These are phyloP conservation scores for Alternaria infectoria DNA, from an alignment of 2,329 filamentous ascomycete genomes.

Conservation along the genomic window DNA sequence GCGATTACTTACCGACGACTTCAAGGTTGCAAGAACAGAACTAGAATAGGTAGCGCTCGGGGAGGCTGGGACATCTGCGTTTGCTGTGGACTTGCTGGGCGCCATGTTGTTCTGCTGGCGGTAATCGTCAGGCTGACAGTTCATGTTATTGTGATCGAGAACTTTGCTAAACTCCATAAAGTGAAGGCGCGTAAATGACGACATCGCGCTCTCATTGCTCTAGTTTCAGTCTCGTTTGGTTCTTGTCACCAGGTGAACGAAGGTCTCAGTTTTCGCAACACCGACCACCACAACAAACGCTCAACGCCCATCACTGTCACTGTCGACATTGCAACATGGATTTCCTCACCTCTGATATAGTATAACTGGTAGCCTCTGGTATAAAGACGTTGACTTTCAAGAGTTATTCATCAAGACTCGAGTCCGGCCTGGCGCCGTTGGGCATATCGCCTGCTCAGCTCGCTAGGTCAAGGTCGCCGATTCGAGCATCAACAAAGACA, in stretches of 20 bases:
- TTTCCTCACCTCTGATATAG: background rate
- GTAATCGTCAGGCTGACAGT: background rate
- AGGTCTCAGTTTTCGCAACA: background rate
- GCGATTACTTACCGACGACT: slow-evolving; percentile 2
- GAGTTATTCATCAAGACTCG: background rate
- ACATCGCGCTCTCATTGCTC: background rate
- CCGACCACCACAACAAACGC: slow-evolving; percentile 5
- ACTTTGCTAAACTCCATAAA: background rate
- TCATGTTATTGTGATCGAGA: background rate
- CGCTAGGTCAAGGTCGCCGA: background rate
- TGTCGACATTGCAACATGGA: background rate
- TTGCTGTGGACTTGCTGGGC: background rate
- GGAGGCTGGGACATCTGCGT: background rate
- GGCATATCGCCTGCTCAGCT: background rate
- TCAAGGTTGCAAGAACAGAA: background rate
- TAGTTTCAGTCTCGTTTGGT: background rate
- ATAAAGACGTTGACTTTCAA: background rate
- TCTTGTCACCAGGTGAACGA: slow-evolving; percentile 4
- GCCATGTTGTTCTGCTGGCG: slow-evolving; percentile 1
- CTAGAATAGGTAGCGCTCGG: background rate
- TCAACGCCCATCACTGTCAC: background rate
- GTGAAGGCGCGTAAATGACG: background rate
- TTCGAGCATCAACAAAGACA: background rate
- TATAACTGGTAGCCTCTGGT: background rate
- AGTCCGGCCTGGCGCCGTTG: background rate